phyloP scores from a whole-genome alignment of 2,329 filamentous ascomycete species.

The Colletotrichum sp. region DNA sequence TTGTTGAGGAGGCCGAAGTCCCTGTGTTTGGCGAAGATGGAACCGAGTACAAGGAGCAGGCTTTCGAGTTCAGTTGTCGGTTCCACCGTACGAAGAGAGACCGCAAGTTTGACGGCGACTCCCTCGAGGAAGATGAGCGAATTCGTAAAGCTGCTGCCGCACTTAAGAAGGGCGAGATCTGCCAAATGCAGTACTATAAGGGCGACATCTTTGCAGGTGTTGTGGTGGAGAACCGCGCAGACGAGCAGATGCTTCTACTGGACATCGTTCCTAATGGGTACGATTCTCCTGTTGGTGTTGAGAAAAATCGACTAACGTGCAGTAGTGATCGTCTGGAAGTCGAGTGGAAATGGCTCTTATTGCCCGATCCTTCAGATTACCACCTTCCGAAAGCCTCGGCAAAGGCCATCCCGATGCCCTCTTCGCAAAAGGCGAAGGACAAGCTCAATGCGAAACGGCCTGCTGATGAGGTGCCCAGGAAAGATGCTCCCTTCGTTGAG shows the following conservation, averaged over 20 bases:
- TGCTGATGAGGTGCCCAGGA: conserved; percentile 65
- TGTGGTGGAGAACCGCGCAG: conserved; percentile 80
- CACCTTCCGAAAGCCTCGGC: conserved; percentile 76
- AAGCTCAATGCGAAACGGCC: conserved; percentile 71
- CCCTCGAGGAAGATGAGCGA: conserved; percentile 72
- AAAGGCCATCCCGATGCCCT: conserved; percentile 74
- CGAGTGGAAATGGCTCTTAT: conserved; percentile 82
- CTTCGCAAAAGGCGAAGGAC: conserved; percentile 65
- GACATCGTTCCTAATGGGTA: conserved; percentile 87
- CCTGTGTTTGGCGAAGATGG: conserved; percentile 90
- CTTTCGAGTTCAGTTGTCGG: conserved; percentile 91
- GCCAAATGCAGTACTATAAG: conserved; percentile 84
- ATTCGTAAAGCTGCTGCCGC: conserved; percentile 71
- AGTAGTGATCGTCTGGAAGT: conserved; percentile 75
- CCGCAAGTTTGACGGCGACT: conserved; percentile 72
- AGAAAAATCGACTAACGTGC: conserved; percentile 42
- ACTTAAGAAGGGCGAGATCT: conserved; percentile 75
- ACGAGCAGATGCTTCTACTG: conserved; percentile 78
- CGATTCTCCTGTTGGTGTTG: conserved; percentile 35
- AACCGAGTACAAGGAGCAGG: conserved; percentile 89
- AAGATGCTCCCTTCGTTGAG: conserved; percentile 71
- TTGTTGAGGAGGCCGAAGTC: conserved; percentile 85
- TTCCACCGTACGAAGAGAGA: conserved; percentile 91
- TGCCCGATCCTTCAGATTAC: conserved; percentile 74
- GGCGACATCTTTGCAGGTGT: conserved; percentile 91